Evolutionary conservation across 2,329 filamentous ascomycete species (phyloP).

Genomic region (Ceratocystis variospora): DNA sequence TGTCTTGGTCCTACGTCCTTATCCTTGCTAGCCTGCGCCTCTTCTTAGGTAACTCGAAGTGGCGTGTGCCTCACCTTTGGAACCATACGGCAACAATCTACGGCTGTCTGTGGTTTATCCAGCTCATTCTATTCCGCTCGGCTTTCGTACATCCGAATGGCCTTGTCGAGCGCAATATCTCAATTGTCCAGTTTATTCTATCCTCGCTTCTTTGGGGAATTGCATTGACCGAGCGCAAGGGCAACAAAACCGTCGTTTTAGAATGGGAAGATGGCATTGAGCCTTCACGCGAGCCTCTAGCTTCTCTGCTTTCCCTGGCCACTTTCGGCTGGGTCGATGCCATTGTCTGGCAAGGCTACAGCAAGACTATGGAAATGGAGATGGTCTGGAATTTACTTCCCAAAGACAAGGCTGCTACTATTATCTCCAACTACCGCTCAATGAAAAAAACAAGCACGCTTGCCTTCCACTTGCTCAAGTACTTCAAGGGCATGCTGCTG

Average conservation of each 20-base stretch:
- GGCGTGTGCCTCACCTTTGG: conserved; percentile 63
- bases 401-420: conserved; percentile 70
- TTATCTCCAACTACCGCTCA: conserved; percentile 72
- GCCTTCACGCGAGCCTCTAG: conserved; percentile 73
- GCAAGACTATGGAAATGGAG: conserved; percentile 63
- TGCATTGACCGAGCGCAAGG: conserved; percentile 70
- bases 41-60: conserved; percentile 50
- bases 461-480: conserved; percentile 66
- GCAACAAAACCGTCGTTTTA: conserved; percentile 75
- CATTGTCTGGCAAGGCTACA: conserved; percentile 81
- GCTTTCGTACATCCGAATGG: conserved; percentile 65
- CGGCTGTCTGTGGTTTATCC: conserved; percentile 64
- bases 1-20: conserved; percentile 70
- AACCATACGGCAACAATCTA: conserved; percentile 86
- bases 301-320: conserved; percentile 74
- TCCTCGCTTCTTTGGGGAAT: conserved; percentile 61
- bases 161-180: conserved; percentile 45
- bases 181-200: conserved; percentile 61
- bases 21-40: conserved; percentile 60
- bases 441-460: conserved; percentile 69
- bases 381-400: conserved; percentile 87
- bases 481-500: conserved; percentile 65
- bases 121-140: conserved; percentile 67
- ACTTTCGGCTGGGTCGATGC: conserved; percentile 86
- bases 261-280: conserved; percentile 82